Evolutionary conservation across 192 early-diverging fungal species (phyloP).

Genomic region (Thamnidium elegans): DNA sequence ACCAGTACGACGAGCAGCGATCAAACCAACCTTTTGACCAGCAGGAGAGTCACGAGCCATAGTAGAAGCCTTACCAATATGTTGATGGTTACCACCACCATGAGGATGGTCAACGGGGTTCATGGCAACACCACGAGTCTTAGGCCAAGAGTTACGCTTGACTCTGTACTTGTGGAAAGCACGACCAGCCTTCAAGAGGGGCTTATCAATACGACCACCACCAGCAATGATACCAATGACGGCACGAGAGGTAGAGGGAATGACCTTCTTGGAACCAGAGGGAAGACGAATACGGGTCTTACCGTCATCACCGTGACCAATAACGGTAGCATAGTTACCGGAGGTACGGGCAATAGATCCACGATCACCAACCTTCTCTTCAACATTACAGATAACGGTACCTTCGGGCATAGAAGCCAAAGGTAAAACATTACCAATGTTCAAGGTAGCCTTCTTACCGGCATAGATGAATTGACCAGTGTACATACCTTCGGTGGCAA

Average conservation of each 20-base stretch:
- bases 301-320: slow-evolving; percentile 97
- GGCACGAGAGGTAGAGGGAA: slow-evolving; percentile 88
- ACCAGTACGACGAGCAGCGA: slow-evolving; percentile 48
- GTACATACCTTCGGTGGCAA: slow-evolving; percentile 98
- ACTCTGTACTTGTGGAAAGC: slow-evolving; percentile 98
- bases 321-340: slow-evolving; percentile 98
- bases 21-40: slow-evolving; percentile 41
- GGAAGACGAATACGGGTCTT: slow-evolving; percentile 97
- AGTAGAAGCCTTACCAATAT: slow-evolving; percentile 98
- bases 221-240: slow-evolving; percentile 97
- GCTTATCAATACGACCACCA: slow-evolving; percentile 99
- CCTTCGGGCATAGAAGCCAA: slow-evolving; percentile 94
- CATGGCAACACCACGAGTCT: slow-evolving; percentile 99
- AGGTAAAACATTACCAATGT: slow-evolving; percentile 94
- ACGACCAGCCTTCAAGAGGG: slow-evolving; percentile 98
- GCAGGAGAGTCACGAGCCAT: slow-evolving; percentile 85
- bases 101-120: slow-evolving; percentile 93
- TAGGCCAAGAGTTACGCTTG: slow-evolving; percentile 99
- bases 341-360: slow-evolving; percentile 93
- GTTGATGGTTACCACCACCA: slow-evolving; percentile 99
- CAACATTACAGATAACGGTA: slow-evolving; percentile 92
- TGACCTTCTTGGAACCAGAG: slow-evolving; percentile 97
- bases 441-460: slow-evolving; percentile 94
- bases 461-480: slow-evolving; percentile 99
- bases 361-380: slow-evolving; percentile 96